phyloP scores from a whole-genome alignment of 2,329 filamentous ascomycete genomes.

The Colletotrichum liaoningense region DNA sequence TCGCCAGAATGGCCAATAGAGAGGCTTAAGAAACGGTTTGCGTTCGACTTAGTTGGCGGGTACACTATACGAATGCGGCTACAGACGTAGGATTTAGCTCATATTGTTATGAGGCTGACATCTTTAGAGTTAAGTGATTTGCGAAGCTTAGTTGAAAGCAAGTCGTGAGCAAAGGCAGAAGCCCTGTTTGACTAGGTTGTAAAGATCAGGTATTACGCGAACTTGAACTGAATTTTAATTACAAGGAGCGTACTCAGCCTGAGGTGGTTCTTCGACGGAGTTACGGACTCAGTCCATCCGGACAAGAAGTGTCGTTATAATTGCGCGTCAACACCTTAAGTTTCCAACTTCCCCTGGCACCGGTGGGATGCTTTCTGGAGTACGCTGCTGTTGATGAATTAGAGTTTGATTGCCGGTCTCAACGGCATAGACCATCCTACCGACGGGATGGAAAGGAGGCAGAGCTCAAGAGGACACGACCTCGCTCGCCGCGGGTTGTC shows the following conservation, averaged over 20 bases:
- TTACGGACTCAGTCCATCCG: background rate
- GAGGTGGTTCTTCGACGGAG: background rate
- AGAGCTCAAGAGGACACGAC: background rate
- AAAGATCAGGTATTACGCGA: no score
- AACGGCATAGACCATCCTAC: background rate
- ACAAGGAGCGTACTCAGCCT: background rate
- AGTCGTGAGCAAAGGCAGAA: background rate
- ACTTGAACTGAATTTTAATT: background rate
- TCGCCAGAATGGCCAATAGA: background rate
- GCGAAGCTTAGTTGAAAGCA: background rate
- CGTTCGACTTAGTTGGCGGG: no score
- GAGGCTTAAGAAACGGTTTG: background rate
- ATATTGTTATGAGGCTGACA: background rate
- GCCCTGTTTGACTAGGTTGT: no score
- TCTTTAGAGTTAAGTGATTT: background rate
- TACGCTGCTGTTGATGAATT: background rate
- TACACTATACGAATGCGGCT: background rate
- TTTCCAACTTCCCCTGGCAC: background rate
- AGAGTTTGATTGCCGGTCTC: background rate
- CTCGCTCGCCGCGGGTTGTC: no score
- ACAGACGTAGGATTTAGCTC: background rate
- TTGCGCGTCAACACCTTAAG: background rate
- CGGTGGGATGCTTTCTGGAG: background rate
- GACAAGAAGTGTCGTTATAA: background rate
- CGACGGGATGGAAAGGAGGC: background rate